A percentile compares a stretch with the other conserved stretches of the same genome.
phyloP scores from a whole-genome alignment of 257 asterid species.

The Ligustrum vulgare region DNA sequence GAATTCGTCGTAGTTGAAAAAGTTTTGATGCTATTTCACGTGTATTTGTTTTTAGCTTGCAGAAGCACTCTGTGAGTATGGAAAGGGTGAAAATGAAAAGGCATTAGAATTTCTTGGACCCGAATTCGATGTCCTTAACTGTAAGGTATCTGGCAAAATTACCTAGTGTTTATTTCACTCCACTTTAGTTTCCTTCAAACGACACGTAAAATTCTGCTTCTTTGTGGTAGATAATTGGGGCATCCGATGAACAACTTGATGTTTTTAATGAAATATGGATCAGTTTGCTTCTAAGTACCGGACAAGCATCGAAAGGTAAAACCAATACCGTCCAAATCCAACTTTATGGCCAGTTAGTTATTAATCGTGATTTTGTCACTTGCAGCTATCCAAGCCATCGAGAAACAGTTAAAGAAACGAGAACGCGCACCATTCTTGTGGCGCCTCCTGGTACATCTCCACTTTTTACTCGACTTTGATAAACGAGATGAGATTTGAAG shows the following conservation, averaged over 20 bases:
- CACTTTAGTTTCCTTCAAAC: not conserved
- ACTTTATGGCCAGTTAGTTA: not conserved
- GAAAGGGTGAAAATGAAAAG: constrained; percentile 61
- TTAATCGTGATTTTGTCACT: constrained; percentile 11
- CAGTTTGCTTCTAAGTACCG: constrained; percentile 52
- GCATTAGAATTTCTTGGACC: constrained; percentile 64
- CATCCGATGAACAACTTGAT: constrained; percentile 93
- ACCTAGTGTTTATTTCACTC: not conserved
- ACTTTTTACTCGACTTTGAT: not conserved
- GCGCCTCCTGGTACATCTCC: constrained; percentile 66
- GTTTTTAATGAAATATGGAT: constrained; percentile 76
- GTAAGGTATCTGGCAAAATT: constrained; percentile 50
- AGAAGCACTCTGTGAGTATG: constrained; percentile 62
- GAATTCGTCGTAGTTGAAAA: not conserved
- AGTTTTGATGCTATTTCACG: constrained; percentile 11
- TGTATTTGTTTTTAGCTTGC: constrained; percentile 67
- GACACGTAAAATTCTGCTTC: constrained; percentile 6
- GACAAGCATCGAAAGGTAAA: constrained; percentile 58
- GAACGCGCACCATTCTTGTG: constrained; percentile 76
- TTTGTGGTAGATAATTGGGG: constrained; percentile 73
- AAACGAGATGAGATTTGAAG: not conserved
- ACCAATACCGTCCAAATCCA: not conserved
- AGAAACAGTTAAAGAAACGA: constrained; percentile 71
- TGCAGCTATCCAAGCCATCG: constrained; percentile 67
- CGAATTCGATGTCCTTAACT: constrained; percentile 56